These are phyloP conservation scores for Parastagonospora avenae DNA, from an alignment of 2,329 filamentous ascomycete genomes.

Conservation along the genomic window DNA sequence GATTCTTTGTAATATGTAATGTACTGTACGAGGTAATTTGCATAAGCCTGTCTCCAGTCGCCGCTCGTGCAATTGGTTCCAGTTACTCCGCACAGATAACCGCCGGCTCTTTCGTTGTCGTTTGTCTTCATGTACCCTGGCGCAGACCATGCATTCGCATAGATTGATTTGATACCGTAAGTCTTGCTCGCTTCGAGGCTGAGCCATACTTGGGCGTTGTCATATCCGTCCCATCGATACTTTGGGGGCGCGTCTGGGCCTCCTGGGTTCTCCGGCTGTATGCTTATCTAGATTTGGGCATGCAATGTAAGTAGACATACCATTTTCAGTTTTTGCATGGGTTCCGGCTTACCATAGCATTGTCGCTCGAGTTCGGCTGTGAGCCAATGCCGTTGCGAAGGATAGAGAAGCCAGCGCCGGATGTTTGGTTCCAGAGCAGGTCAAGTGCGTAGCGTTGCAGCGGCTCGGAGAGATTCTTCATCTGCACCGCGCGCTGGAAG, in stretches of 20 bases:
- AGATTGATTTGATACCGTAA: conserved; percentile 53
- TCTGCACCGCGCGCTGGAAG: conserved; percentile 54
- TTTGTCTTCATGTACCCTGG: conserved; percentile 61
- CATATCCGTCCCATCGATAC: conserved; percentile 38
- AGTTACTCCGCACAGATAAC: conserved; percentile 54
- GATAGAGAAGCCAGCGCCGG: conserved; percentile 53
- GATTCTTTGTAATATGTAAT: conserved; percentile 50
- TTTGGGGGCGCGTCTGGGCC: conserved; percentile 28
- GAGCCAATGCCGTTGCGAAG: conserved; percentile 55
- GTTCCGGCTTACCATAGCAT: conserved; percentile 35
- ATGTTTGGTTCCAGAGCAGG: conserved; percentile 53
- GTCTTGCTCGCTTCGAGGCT: conserved; percentile 53
- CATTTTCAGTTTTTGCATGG: no score
- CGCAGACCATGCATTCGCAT: conserved; percentile 58
- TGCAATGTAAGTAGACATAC: no score
- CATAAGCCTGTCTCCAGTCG: conserved; percentile 57
- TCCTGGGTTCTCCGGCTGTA: conserved; percentile 33
- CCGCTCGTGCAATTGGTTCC: conserved; percentile 49
- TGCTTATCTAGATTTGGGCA: conserved; percentile 4
- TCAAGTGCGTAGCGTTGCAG: conserved; percentile 52
- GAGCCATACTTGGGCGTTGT: conserved; percentile 58
- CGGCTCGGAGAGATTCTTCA: conserved; percentile 45
- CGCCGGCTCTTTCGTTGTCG: conserved; percentile 51
- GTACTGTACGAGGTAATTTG: conserved; percentile 56
- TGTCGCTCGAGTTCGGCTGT: conserved; percentile 50